Conservation (phyloP, 768 basidiomycete genomes). For the Omphalotus guepiniiformis region DNA sequence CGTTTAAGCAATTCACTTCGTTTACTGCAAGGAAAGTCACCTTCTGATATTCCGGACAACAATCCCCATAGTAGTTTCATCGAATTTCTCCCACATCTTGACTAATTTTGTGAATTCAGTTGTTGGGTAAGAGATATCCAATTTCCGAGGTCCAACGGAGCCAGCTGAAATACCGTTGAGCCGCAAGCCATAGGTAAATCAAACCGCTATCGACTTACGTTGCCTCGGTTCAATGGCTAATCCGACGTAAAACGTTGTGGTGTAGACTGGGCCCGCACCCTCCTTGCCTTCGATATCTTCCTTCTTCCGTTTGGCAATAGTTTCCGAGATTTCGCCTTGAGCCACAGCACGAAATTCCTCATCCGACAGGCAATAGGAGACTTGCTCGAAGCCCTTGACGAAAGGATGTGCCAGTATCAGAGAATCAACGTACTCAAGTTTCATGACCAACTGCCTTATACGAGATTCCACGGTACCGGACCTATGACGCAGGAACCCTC, state of each 20-base stretch:
- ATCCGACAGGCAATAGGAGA: conserved; percentile 76
- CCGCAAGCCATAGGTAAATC: conserved; percentile 8
- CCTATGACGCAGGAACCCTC: conserved; percentile 35
- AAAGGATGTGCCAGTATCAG: conserved; percentile 92
- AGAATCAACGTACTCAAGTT: conserved; percentile 93
- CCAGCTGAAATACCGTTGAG: conserved; percentile 47
- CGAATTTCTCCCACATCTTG: conserved; percentile 94
- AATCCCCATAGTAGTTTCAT: conserved; percentile 90
- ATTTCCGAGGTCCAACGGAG: conserved; percentile 68
- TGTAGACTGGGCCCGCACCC: conserved; percentile 75
- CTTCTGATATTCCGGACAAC: conserved; percentile 90
- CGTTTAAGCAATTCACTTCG: neutral
- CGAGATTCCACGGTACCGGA: conserved; percentile 98
- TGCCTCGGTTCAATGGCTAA: conserved; percentile 88
- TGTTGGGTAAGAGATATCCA: conserved; percentile 97
- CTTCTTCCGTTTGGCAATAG: conserved; percentile 65
- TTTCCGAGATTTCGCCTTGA: conserved; percentile 79
- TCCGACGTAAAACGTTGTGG: conserved; percentile 98
- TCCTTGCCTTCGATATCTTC: conserved; percentile 77
- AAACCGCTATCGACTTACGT: conserved; percentile 49
- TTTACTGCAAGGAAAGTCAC: conserved; percentile 37
- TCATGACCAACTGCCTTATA: conserved; percentile 94
- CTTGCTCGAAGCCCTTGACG: conserved; percentile 89
- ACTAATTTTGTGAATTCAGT: conserved; percentile 92
- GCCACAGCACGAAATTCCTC: conserved; percentile 87